Conservation (phyloP, 768 basidiomycete genomes). For the Exidia glandulosa region DNA sequence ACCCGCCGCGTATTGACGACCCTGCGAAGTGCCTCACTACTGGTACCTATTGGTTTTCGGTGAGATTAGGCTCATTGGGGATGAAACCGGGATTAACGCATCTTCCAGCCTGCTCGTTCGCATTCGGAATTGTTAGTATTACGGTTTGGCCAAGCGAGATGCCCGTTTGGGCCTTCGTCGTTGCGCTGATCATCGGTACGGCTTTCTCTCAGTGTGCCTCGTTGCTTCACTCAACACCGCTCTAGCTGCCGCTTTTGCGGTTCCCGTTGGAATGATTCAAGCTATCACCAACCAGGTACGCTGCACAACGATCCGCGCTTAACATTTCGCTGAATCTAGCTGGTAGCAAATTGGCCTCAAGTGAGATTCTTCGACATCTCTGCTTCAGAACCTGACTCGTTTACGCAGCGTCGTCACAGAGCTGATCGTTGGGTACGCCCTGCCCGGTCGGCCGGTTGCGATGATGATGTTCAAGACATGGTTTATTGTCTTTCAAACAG, state of each 20-base stretch:
- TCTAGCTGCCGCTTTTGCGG: constrained; percentile 33
- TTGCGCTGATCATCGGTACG: constrained; percentile 11
- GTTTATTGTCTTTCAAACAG: background rate
- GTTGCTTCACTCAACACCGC: constrained; percentile 6
- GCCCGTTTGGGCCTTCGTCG: constrained; percentile 20
- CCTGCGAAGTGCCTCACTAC: constrained; percentile 55
- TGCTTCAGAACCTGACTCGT: background rate
- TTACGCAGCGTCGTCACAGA: constrained; percentile 53
- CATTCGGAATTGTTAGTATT: constrained; percentile 16
- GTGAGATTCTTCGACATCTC: background rate
- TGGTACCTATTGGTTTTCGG: constrained; percentile 31
- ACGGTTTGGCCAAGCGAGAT: constrained; percentile 15
- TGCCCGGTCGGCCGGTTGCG: constrained; percentile 57
- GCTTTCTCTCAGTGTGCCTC: constrained; percentile 17
- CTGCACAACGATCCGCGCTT: too few species aligned
- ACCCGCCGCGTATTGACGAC: too few species aligned
- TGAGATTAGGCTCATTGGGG: background rate
- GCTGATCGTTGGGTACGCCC: constrained; percentile 48
- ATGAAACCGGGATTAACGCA: too few species aligned
- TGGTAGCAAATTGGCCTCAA: background rate
- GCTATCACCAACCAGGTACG: constrained; percentile 79
- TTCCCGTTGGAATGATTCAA: constrained; percentile 73
- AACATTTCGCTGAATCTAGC: too few species aligned
- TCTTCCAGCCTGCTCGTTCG: constrained; percentile 1
- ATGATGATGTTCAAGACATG: constrained; percentile 63